Percentiles rank a stretch among this genome's conserved stretches.
phyloP scores from a whole-genome alignment of 495 filamentous ascomycete species.

The Penicillium turbatum region DNA sequence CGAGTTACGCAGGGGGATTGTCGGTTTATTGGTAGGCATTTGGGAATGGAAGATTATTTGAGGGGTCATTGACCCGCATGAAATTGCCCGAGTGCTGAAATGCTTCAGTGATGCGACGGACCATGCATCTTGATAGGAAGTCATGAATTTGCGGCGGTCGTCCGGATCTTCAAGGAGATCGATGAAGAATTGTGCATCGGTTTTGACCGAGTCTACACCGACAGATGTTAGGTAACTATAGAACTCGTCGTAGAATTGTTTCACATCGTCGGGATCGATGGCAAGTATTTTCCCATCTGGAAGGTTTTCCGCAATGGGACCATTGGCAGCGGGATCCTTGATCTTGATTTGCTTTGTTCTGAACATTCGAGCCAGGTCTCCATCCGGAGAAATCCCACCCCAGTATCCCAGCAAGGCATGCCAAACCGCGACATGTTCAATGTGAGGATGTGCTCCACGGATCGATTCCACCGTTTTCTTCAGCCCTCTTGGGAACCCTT shows the following conservation, averaged over 20 bases:
- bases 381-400: conserved; percentile 74
- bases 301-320: conserved; percentile 46
- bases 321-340: conserved; percentile 51
- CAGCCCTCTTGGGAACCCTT: conserved; percentile 76
- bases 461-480: conserved; percentile 64
- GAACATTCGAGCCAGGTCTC: conserved; percentile 71
- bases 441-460: conserved; percentile 62
- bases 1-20: conserved; percentile 73
- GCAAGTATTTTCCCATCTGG: conserved; percentile 45
- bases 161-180: conserved; percentile 67
- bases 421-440: conserved; percentile 89
- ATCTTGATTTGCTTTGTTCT: conserved; percentile 66
- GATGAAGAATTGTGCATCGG: conserved; percentile 83
- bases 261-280: conserved; percentile 67
- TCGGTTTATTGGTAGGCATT: conserved; percentile 65
- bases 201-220: conserved; percentile 82
- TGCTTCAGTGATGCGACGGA: conserved; percentile 67
- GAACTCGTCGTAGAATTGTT: conserved; percentile 83
- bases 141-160: conserved; percentile 62
- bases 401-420: conserved; percentile 95
- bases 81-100: conserved; percentile 74
- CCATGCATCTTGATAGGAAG: conserved; percentile 84
- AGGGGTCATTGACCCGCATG: conserved; percentile 87
- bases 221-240: conserved; percentile 68
- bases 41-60: conserved; percentile 81